Conservation (phyloP, 495 filamentous ascomycete genomes). For the Oidiodendron maius region DNA sequence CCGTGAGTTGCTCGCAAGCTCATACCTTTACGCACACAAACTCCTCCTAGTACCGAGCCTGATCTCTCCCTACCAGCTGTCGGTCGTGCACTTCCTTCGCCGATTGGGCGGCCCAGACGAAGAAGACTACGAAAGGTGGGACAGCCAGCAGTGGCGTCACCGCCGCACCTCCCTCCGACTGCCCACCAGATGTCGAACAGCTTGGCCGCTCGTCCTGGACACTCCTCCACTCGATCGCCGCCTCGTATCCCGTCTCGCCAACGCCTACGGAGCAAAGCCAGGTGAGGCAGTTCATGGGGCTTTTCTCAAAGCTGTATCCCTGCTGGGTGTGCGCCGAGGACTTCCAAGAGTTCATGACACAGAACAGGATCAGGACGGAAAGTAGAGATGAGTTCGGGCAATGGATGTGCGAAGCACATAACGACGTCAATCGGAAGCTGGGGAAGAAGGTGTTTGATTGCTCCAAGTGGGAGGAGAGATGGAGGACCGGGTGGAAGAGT, state of each 20-base stretch:
- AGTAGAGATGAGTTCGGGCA: constrained; percentile 71
- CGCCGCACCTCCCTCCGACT: constrained; percentile 40
- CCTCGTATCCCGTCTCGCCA: constrained; percentile 70
- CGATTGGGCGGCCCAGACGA: constrained; percentile 56
- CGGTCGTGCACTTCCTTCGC: constrained; percentile 77
- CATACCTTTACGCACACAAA: not conserved
- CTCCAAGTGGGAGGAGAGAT: constrained; percentile 84
- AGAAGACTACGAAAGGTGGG: constrained; percentile 47
- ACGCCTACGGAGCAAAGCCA: constrained; percentile 61
- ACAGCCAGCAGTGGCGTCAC: constrained; percentile 26
- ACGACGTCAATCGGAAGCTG: constrained; percentile 91
- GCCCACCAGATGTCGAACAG: constrained; percentile 75
- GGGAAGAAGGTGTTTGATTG: constrained; percentile 94
- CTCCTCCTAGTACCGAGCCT: constrained; percentile 2
- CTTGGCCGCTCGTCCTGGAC: constrained; percentile 90
- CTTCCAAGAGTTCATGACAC: constrained; percentile 75
- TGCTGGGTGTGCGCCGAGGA: constrained; percentile 95
- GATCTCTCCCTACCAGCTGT: constrained; percentile 53
- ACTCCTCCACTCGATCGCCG: constrained; percentile 83
- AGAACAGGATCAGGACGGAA: constrained; percentile 62
- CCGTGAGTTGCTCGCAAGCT: constrained; percentile 78
- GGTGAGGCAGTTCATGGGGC: constrained; percentile 67
- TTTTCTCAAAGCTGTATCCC: constrained; percentile 83
- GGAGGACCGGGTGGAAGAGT: constrained; percentile 91
- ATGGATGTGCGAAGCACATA: constrained; percentile 98